A percentile compares a stretch with the other conserved stretches of the same genome.
Conservation (phyloP, 768 basidiomycete species). For the Phaeotremella skinneri region DNA sequence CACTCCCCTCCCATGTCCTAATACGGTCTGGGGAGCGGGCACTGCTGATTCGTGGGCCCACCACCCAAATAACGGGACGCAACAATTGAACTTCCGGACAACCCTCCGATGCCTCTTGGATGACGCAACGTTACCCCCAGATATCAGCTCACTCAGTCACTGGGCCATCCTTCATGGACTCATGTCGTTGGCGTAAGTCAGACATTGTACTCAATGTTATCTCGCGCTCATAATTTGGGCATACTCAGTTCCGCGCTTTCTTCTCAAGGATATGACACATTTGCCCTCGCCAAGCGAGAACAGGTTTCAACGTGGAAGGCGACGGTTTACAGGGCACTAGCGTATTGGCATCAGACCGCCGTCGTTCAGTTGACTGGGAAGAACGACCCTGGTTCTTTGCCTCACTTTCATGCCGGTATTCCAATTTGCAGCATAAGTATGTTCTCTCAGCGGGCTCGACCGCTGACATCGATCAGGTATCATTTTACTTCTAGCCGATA, state of each 20-base stretch:
- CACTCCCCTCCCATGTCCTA: conserved; percentile 3
- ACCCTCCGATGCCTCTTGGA: conserved; percentile 10
- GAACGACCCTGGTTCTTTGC: conserved; percentile 2
- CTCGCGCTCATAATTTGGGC: neutral
- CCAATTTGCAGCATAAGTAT: conserved; percentile 8
- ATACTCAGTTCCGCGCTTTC: conserved; percentile 4
- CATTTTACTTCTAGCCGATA: conserved; percentile 8
- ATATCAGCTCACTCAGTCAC: conserved; percentile 6
- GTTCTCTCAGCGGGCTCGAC: neutral
- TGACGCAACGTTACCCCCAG: neutral
- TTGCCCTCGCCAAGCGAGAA: neutral
- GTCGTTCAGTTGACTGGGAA: neutral
- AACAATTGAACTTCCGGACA: neutral
- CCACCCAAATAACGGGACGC: neutral
- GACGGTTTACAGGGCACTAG: conserved; percentile 4
- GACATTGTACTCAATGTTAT: neutral
- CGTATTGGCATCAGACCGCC: conserved; percentile 10
- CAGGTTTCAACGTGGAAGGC: neutral
- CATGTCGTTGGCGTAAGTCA: conserved; percentile 6
- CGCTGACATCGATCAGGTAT: conserved; percentile 7
- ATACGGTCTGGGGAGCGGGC: conserved; percentile 2
- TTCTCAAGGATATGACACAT: neutral
- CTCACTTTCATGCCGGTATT: conserved; percentile 1
- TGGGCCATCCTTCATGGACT: conserved; percentile 9
- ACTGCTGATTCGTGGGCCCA: neutral